Evolutionary conservation across 192 early-diverging fungal genomes (phyloP), one percentile per base, ranked within the genome.

Genomic region (Podila verticillata): DNA sequence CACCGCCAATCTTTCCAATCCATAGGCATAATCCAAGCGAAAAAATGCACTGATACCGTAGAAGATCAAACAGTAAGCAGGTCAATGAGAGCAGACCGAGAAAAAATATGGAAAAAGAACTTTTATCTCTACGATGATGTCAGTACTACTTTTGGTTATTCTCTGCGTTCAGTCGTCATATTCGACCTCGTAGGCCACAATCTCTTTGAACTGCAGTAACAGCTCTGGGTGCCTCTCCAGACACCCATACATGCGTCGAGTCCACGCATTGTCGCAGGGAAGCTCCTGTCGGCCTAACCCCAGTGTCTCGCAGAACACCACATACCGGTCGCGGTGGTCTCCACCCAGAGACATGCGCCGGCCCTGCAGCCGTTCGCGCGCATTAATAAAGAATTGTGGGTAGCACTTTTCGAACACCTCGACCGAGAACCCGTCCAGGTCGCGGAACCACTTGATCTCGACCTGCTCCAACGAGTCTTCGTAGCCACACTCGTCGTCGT

Each of bases 311-410:
- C 75, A 63, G 72, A 79, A 72, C 35, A 72, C 62, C 34, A 68
- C 28, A 34, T 79, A 79, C 1, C 63, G 60, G 32, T 79, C 75
- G 29, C 69, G 63, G 12, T 63, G 60, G 47, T 79, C 75, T 4
- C 69, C 75, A 39, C 75, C 75, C 22, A 44, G 29, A 6, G 69
- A 57, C 69, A 79, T 66, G 7, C 65, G 63, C 10, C 63, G 64
- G 19, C 75, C 75, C 26, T 72, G 63, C 4, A 79, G 75, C 3
- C 47, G n/a, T 48, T 79, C 69, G 28, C 65, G 63, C 0, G 64
- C 75, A 63, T 79, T 79, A n/a, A 67, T 31, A 63, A 79, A 71
- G 60, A 79, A 79, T 48, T 79, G 75, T n/a, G 75, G 75, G 24
- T 79, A 79, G 39, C 56, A 60, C 26, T 62, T 9, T 39, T 79